Evolutionary conservation across 2,329 filamentous ascomycete species (phyloP), one percentile per base, ranked within the genome.

Genomic region (Nemania abortiva): DNA sequence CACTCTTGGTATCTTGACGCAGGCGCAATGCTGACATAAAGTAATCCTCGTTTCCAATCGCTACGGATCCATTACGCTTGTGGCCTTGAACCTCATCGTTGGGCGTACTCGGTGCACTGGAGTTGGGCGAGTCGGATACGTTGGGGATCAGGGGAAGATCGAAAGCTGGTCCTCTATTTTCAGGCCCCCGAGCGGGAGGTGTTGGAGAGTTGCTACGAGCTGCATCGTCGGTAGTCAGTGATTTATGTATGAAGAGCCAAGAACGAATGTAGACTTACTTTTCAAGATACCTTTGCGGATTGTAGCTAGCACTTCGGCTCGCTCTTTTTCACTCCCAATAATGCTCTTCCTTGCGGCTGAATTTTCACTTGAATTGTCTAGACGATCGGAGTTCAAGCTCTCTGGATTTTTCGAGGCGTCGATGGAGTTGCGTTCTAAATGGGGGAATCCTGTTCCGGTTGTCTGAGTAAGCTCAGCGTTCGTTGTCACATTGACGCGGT

Each of bases 201-300:
- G 84, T 88, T 2, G 92, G 91, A 2, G 90, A 90, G 71, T 89
- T 88, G 55, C 89, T 90, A 52, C 90, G 89, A 73, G 88, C 88
- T 75, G 84, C 83, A 60, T 82, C 79, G 20, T 10, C 69, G 73
- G 62, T 59, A 20, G 58, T 66, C 31, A 60, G 64, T 61, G 9
- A 50, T 15, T 47, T 53, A 20, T 45, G 55, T 45, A 47, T 42
- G 27, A 15, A 10, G 3, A 62, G 13, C 15, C 11, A 20, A 6
- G 5, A 37, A 11, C 9, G 0, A 61, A 49, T 15, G 24, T 52
- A 13, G 20, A 63, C 58, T 67, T 87, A 92, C 94, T 92, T 83
- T 99, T 99, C 64, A 99, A 82, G 58, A 99, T 99, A 57, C 96
- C 96, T 83, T 97, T 98, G 77, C 94, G 94, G 56, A 98, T 94